These are phyloP conservation scores for Ophiocordyceps camponoti-rufipedis DNA, from an alignment of 2,329 filamentous ascomycete genomes.

Conservation along the genomic window DNA sequence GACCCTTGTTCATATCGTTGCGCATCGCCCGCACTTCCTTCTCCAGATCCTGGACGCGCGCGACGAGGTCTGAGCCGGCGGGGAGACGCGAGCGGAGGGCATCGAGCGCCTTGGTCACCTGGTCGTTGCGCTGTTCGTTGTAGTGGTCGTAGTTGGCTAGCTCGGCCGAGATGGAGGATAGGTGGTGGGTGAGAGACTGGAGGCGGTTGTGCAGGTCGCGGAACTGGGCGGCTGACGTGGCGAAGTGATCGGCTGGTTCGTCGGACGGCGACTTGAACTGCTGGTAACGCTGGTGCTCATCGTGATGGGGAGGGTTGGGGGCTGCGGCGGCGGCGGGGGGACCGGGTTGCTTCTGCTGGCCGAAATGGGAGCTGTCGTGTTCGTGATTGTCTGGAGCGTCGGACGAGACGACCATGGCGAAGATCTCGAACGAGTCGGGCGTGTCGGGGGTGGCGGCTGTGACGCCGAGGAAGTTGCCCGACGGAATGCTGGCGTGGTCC, in stretches of 20 bases:
- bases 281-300: too few species aligned
- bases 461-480: constrained; percentile 71
- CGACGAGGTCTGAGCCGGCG: constrained; percentile 25
- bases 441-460: constrained; percentile 78
- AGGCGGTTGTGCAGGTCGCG: constrained; percentile 71
- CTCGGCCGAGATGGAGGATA: constrained; percentile 42
- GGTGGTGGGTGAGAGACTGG: constrained; percentile 52
- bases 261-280: constrained; percentile 20
- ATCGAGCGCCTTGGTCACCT: constrained; percentile 28
- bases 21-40: constrained; percentile 39
- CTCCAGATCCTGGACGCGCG: constrained; percentile 33
- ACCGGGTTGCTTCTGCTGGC: constrained; percentile 9
- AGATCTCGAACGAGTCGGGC: constrained; percentile 87
- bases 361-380: constrained; percentile 1
- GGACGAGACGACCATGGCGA: constrained; percentile 62
- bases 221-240: constrained; percentile 46
- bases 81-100: constrained; percentile 28
- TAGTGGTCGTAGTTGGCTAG: constrained; percentile 30
- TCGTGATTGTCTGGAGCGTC: constrained; percentile 17
- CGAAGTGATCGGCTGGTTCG: constrained; percentile 25
- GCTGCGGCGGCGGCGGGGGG: constrained; percentile 7
- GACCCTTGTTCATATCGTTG: constrained; percentile 31
- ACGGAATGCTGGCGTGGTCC: constrained; percentile 57
- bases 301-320: constrained; percentile 5
- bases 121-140: constrained; percentile 37